phyloP scores from a whole-genome alignment of 116 monocot species.

The Zostera marina region DNA sequence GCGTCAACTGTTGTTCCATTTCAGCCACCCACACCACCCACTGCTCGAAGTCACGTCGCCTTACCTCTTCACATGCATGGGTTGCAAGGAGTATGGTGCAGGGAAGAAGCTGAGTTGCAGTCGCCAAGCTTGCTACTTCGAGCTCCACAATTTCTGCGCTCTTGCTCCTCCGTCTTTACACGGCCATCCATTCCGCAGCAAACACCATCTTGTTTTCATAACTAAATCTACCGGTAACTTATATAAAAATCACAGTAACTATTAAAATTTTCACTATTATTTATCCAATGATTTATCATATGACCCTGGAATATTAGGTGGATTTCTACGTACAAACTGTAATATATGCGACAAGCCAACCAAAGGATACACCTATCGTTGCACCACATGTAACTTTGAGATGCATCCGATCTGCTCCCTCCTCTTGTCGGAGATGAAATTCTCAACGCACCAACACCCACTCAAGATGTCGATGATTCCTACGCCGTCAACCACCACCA shows the following conservation, averaged over 20 bases:
- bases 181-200: conserved; percentile 33
- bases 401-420: conserved; percentile 63
- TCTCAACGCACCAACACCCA: conserved; percentile 34
- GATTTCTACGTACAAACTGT: conserved; percentile 26
- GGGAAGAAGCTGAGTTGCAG: conserved; percentile 26
- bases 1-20: conserved; percentile 20
- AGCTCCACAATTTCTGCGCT: conserved; percentile 33
- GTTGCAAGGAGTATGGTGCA: conserved; percentile 59
- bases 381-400: conserved; percentile 31
- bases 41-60: conserved; percentile 24
- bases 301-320: no score
- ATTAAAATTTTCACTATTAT: no score
- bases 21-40: conserved; percentile 55
- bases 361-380: conserved; percentile 42
- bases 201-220: conserved; percentile 48
- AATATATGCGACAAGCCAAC: conserved; percentile 39
- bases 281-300: no score
- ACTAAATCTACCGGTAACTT: conserved; percentile 18
- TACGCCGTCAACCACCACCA: neutral
- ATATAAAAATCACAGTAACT: no score
- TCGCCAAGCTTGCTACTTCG: conserved; percentile 1
- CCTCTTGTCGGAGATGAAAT: conserved; percentile 31
- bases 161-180: conserved; percentile 32
- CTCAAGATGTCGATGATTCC: conserved; percentile 12
- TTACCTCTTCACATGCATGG: conserved; percentile 47